A percentile compares a stretch with the other conserved stretches of the same genome.
Conservation (phyloP, 2,329 filamentous ascomycete species). For the Parasarocladium wereldwijsianum region DNA sequence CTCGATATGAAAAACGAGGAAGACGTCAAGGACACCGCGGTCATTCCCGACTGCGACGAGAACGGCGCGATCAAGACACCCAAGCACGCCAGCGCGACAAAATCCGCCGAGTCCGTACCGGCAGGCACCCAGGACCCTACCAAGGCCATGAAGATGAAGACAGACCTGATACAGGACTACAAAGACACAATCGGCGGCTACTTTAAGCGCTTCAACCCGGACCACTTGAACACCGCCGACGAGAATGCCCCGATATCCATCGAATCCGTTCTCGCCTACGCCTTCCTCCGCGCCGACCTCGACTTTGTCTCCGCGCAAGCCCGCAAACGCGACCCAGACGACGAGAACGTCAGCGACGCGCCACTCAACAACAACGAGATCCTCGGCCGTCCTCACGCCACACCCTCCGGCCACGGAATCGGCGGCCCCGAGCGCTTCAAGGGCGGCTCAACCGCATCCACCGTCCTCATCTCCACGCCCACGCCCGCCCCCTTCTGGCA, state of each 20-base stretch:
- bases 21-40: conserved; percentile 24
- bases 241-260: conserved; percentile 38
- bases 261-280: conserved; percentile 74
- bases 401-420: conserved; percentile 46
- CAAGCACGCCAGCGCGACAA: conserved; percentile 20
- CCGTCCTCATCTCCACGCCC: conserved; percentile 83
- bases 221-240: conserved; percentile 45
- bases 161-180: conserved; percentile 60
- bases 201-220: conserved; percentile 77
- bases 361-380: conserved; percentile 80
- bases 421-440: conserved; percentile 70
- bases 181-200: conserved; percentile 81
- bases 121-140: conserved; percentile 37
- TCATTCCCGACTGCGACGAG: conserved; percentile 16
- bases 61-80: conserved; percentile 19
- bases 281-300: conserved; percentile 84
- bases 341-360: conserved; percentile 54
- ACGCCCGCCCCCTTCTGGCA: conserved; percentile 93
- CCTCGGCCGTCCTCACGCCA: conserved; percentile 44
- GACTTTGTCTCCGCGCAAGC: conserved; percentile 90
- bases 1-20: conserved; percentile 35
- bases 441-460: conserved; percentile 82
- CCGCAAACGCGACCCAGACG: conserved; percentile 59
- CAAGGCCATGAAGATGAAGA: conserved; percentile 55
- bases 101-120: conserved; percentile 27